Conservation (phyloP, 352 stramenopile genomes). For the Phytophthora podocarpi region DNA sequence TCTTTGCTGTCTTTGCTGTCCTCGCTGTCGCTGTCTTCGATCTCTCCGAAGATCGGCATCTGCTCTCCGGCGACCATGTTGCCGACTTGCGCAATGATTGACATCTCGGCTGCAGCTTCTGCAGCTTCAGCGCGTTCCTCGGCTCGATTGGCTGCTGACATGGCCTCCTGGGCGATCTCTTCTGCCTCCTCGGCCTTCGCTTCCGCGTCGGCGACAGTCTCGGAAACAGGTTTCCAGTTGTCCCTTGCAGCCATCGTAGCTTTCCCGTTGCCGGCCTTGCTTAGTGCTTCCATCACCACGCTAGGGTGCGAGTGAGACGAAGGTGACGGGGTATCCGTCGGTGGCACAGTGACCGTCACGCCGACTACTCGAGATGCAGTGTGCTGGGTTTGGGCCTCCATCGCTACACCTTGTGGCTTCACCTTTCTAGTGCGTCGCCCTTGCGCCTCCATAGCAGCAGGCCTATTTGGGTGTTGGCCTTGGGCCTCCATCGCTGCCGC, state of each 20-base stretch:
- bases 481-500: conserved; percentile 1
- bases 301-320: no score
- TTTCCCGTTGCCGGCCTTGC: no score
- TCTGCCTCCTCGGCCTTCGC: conserved; percentile 6
- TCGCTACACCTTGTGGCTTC: no score
- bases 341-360: not conserved
- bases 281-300: not conserved
- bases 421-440: not conserved
- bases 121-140: not conserved
- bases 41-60: not conserved
- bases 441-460: not conserved
- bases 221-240: not conserved
- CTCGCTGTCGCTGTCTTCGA: not conserved
- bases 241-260: conserved; percentile 11
- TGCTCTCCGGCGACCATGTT: not conserved
- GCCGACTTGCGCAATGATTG: not conserved
- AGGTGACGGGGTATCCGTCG: not conserved
- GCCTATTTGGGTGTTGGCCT: no score
- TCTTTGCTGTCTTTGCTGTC: not conserved
- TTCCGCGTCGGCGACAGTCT: not conserved
- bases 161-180: conserved; percentile 5
- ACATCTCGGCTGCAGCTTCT: not conserved
- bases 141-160: not conserved
- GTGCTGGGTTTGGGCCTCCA: no score
- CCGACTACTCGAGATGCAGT: no score